Evolutionary conservation across 805 yeast genomes (phyloP), one percentile per base, ranked within the genome.

Genomic region (Zygoascus biomembranicola): DNA sequence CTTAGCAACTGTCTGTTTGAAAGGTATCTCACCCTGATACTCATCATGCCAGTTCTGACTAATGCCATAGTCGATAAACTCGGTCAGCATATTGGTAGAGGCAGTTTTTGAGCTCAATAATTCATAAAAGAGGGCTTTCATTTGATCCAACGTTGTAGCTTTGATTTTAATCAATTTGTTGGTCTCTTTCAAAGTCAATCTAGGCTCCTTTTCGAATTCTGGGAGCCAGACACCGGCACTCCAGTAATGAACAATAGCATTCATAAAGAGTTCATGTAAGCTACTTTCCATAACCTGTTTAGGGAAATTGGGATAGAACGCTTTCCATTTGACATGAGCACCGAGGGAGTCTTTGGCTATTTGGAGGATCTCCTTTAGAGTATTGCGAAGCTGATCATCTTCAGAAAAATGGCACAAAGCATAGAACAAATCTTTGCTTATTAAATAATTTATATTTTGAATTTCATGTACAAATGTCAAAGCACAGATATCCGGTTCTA

Each of bases 301-400:
- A 5, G 53, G 53, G 48, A 51, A 51, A 45, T 51, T 51, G 5
- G 51, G 51, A 32, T 51, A 51, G 18, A 51, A 23, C 45, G 44
- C 32, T 18, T 45, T 42, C 23, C 35, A 31, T 14, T 28, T n/a
- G 9, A 50, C 52, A 32, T 47, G 46, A 9, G 44, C 52, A 20
- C 51, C 53, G 2, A 28, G 26, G 2, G 44, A 44, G 4, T 19
- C 37, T 18, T 35, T 47, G 6, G 51, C 53, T n/a, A 51, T 31
- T 9, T 11, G 11, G 45, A 51, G 26, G 9, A 51, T 13, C 37
- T 11, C 32, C 18, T 16, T 4, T 8, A 26, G 19, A 37, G 18
- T 35, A 16, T 19, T 14, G 8, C 4, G 32, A 16, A 32, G 32
- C 3, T 19, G 20, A n/a, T 19, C 43, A 13, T 26, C 32, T 8